Evolutionary conservation across 768 basidiomycete genomes (phyloP), one percentile per base, ranked within the genome.

Genomic region (Boletus rubropictus): DNA sequence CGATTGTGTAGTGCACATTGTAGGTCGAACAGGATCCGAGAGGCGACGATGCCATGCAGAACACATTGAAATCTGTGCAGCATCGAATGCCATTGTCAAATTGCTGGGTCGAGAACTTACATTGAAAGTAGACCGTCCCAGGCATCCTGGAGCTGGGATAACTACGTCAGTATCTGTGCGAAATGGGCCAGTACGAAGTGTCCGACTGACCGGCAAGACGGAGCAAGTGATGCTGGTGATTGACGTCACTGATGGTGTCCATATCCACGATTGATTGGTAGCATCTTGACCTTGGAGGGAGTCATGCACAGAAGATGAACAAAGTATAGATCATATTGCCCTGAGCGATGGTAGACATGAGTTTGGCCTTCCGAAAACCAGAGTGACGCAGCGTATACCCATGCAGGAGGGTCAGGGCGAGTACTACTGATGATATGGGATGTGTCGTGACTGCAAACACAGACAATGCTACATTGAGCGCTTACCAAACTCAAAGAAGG

Each of bases 401-500:
- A 7, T 46, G 55, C 15, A 32, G 14, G 31, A 56, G 25, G 10
- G 44, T 56, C 21, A 53, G 14, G 32, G 8, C 21, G 10, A 55
- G 33, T 3, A 55, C 48, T 11, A 47, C 53, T 55, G 37, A 7
- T 2, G 2, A 15, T 12, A 10, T 12, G 7, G 25, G 20, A 28
- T 29, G 1, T 25, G 35, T 31, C 4, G 36, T 29, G 17, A 36
- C 24, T n/a, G n/a, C 14, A 33, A 8, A 32, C 7, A 27, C 3
- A 43, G 14, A 14, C 4, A 7, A 31, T 7, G 3, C 7, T 14
- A n/a, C 11, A 17, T 24, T 20, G 11, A 25, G 17, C n/a, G 36
- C 51, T 28, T 14, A 52, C 52, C 41, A 18, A 54, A 42, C 25
- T 54, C 52, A 15, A 53, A 54, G 7, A 37, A 54, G 22, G 45